A percentile compares a stretch with the other conserved stretches of the same genome.
Evolutionary conservation across 2,329 filamentous ascomycete species (phyloP).

Genomic region (Colletotrichum somersetense): DNA sequence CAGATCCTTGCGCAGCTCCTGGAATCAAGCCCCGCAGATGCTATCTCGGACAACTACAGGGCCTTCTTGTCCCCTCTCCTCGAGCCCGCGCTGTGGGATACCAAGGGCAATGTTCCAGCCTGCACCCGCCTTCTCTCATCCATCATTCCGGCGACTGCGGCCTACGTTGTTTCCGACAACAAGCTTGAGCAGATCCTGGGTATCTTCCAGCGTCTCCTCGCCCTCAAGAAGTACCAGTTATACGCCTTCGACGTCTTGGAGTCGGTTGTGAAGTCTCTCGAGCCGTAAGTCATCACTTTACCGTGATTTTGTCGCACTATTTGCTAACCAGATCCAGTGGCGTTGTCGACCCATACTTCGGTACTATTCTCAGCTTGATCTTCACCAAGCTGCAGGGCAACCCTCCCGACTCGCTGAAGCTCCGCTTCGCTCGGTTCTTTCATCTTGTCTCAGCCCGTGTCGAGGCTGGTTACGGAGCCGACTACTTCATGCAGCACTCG

Average conservation of each 20-base stretch:
- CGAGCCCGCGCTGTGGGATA: conserved; percentile 88
- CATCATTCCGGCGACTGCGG: conserved; percentile 82
- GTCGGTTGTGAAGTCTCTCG: conserved; percentile 78
- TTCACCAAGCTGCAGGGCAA: conserved; percentile 80
- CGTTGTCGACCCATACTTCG: conserved; percentile 81
- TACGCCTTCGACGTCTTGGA: conserved; percentile 94
- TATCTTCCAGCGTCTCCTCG: conserved; percentile 92
- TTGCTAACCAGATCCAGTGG: conserved; percentile 57
- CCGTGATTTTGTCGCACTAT: not conserved
- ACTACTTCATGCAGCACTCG: conserved; percentile 90
- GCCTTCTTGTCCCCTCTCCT: conserved; percentile 83
- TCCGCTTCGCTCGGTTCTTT: conserved; percentile 93
- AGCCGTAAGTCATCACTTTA: conserved; percentile 66
- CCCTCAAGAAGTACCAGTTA: conserved; percentile 84
- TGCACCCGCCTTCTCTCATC: conserved; percentile 86
- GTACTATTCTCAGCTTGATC: conserved; percentile 83
- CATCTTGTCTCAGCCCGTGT: conserved; percentile 86
- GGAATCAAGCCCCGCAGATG: conserved; percentile 84
- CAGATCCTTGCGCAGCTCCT: conserved; percentile 93
- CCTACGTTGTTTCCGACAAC: conserved; percentile 80
- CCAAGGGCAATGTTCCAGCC: conserved; percentile 91
- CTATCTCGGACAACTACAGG: conserved; percentile 85
- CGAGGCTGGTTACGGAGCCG: conserved; percentile 86
- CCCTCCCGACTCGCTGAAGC: conserved; percentile 81
- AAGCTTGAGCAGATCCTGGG: conserved; percentile 91